phyloP scores from a whole-genome alignment of 1,139 yeast species.

The Geotrichum citri-aurantii region DNA sequence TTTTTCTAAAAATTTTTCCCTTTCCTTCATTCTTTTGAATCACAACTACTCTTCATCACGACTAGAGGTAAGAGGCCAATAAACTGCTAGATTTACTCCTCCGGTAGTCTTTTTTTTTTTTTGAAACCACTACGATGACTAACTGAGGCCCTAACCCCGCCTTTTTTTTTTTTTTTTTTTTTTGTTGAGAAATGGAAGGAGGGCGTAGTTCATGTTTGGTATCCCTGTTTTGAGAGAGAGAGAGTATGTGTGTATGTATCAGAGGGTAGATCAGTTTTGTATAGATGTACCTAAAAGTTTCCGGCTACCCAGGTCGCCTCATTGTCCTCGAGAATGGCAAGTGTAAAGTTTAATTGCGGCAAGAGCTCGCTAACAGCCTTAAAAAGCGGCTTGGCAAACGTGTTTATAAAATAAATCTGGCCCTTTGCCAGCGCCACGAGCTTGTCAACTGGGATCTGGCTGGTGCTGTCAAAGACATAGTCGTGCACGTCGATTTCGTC shows the following conservation, averaged over 20 bases:
- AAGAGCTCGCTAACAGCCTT: constrained; percentile 47
- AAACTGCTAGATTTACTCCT: no score
- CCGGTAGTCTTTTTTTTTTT: neutral
- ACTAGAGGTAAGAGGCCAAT: no score
- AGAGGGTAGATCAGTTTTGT: neutral
- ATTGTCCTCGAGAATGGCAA: constrained; percentile 44
- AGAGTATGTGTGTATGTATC: no score
- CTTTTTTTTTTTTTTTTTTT: neutral
- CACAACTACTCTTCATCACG: no score
- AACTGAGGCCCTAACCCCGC: no score
- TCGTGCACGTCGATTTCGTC: neutral
- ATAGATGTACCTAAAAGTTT: neutral
- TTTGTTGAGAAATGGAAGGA: neutral
- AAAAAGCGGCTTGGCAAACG: constrained; percentile 77
- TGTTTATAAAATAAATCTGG: constrained; percentile 75
- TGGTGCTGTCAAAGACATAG: neutral
- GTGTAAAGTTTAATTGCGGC: constrained; percentile 32
- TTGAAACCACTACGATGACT: neutral
- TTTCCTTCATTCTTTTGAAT: no score
- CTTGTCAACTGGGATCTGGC: neutral
- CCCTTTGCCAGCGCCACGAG: constrained; percentile 50
- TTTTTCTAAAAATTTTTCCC: no score
- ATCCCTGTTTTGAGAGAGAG: no score
- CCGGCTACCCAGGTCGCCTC: constrained; percentile 40
- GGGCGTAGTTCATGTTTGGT: neutral